These are phyloP conservation scores for Salix udensis DNA, from an alignment of 345 rosid species.

Conservation along the genomic window DNA sequence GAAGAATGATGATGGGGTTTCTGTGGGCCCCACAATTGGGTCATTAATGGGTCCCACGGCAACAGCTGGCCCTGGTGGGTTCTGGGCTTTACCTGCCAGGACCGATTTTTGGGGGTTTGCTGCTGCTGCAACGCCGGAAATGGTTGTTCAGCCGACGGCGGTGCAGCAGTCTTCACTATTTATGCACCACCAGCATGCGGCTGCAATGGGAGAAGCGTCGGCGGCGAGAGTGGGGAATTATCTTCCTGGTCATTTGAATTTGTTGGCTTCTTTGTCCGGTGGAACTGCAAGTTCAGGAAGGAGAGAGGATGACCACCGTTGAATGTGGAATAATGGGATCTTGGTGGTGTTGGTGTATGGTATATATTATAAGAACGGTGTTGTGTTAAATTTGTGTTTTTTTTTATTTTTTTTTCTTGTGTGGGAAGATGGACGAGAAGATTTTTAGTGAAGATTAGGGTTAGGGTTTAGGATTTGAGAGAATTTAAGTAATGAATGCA, in stretches of 20 bases:
- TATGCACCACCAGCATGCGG: slow-evolving; percentile 65
- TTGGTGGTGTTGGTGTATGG: slow-evolving; percentile 18
- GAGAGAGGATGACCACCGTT: slow-evolving; percentile 32
- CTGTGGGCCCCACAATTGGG: slow-evolving; percentile 7
- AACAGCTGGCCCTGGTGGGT: slow-evolving; percentile 44
- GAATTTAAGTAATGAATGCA: slow-evolving; percentile 14
- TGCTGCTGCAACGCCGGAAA: slow-evolving; percentile 55
- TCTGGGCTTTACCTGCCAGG: slow-evolving; percentile 84
- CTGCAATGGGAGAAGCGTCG: slow-evolving; percentile 79
- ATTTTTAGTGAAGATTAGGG: slow-evolving; percentile 35
- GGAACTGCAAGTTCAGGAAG: slow-evolving; percentile 30
- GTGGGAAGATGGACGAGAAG: slow-evolving; percentile 35
- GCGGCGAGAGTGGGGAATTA: slow-evolving; percentile 34
- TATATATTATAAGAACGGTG: slow-evolving; percentile 18
- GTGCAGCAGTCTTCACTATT: slow-evolving; percentile 45
- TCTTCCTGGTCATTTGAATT: slow-evolving; percentile 32
- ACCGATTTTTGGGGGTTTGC: slow-evolving; percentile 88
- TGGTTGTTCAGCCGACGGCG: slow-evolving; percentile 53
- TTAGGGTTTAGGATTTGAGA: slow-evolving; percentile 23
- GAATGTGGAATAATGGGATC: background rate
- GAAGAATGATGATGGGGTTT: slow-evolving; percentile 19
- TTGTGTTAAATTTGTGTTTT: slow-evolving; percentile 17
- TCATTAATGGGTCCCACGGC: slow-evolving; percentile 7
- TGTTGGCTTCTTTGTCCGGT: slow-evolving; percentile 31
- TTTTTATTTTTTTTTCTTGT: slow-evolving; percentile 27